phyloP scores from a whole-genome alignment of 139 green algal species.

The Trebouxia sp. region DNA sequence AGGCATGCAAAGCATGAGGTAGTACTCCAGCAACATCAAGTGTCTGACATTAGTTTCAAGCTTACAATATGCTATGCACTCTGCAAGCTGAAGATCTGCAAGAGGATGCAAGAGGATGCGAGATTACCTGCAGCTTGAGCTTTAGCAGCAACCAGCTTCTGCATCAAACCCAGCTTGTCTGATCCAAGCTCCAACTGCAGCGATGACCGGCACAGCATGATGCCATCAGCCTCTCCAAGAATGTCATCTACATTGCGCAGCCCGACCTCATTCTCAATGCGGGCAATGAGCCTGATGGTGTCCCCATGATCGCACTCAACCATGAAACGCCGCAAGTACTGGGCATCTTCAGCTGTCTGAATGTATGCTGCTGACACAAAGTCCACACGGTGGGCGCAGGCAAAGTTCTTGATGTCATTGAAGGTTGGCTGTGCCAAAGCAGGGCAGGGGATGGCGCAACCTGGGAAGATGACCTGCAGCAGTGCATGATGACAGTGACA shows the following conservation, averaged over 20 bases:
- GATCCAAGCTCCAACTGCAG: not conserved
- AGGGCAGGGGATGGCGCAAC: constrained; percentile 5
- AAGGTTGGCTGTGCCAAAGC: not conserved
- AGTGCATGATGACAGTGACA: too few relatives aligned
- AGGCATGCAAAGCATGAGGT: not conserved
- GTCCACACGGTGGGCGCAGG: not conserved
- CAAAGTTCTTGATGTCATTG: constrained; percentile 29
- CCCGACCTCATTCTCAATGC: constrained; percentile 26
- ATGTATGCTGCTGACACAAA: constrained; percentile 25
- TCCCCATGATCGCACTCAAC: constrained; percentile 7
- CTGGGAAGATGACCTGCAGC: constrained; percentile 17
- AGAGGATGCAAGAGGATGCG: not conserved
- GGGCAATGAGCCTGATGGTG: constrained; percentile 8
- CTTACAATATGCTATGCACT: not conserved
- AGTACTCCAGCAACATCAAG: not conserved
- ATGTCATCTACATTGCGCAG: constrained; percentile 23
- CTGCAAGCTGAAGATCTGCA: not conserved
- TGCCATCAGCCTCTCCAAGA: constrained; percentile 25
- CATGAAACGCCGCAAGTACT: constrained; percentile 14
- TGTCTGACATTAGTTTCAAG: not conserved
- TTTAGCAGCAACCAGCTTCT: constrained; percentile 24
- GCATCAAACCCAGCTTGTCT: not conserved
- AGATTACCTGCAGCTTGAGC: constrained; percentile 11
- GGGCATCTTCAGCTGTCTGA: constrained; percentile 23
- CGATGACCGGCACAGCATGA: constrained; percentile 11